Evolutionary conservation across 2,329 filamentous ascomycete species (phyloP).

Genomic region (Aspergillus floridensis): DNA sequence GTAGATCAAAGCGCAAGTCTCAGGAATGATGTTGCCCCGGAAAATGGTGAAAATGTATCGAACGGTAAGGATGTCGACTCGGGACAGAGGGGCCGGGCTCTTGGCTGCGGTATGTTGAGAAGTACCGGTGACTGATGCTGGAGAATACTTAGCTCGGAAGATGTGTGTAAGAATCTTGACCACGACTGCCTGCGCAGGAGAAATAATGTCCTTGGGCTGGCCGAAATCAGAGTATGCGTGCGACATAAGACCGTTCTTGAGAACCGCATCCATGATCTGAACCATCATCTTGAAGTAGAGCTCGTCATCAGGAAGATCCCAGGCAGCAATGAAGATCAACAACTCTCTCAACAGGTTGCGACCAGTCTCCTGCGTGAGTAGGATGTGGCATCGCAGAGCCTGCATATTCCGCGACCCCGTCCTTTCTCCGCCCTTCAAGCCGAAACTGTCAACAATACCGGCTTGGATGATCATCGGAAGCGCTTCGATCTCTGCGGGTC

Average conservation of each 20-base stretch:
- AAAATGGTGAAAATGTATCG: constrained; percentile 94
- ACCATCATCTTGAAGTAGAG: constrained; percentile 96
- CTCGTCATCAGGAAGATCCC: constrained; percentile 91
- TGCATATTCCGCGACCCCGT: constrained; percentile 72
- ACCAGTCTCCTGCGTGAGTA: constrained; percentile 85
- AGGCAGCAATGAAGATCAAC: constrained; percentile 93
- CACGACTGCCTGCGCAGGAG: constrained; percentile 88
- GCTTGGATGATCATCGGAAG: constrained; percentile 97
- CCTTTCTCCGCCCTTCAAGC: constrained; percentile 62
- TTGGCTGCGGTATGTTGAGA: constrained; percentile 54
- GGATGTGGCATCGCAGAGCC: constrained; percentile 82
- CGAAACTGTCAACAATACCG: constrained; percentile 81
- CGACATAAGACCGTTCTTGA: constrained; percentile 83
- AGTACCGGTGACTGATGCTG: constrained; percentile 46
- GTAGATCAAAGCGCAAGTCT: constrained; percentile 91
- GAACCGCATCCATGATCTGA: constrained; percentile 89
- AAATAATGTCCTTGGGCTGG: constrained; percentile 94
- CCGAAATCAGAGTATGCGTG: constrained; percentile 89
- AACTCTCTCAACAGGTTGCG: constrained; percentile 86
- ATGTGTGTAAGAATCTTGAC: constrained; percentile 88
- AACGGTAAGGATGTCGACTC: constrained; percentile 64
- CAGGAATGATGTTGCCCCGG: constrained; percentile 85
- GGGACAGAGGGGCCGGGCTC: constrained; percentile 54
- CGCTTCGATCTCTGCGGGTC: constrained; percentile 92
- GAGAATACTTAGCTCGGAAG: constrained; percentile 64